phyloP scores from a whole-genome alignment of 108 stramenopile genomes.

The Pseudonitzschia delicatissima region DNA sequence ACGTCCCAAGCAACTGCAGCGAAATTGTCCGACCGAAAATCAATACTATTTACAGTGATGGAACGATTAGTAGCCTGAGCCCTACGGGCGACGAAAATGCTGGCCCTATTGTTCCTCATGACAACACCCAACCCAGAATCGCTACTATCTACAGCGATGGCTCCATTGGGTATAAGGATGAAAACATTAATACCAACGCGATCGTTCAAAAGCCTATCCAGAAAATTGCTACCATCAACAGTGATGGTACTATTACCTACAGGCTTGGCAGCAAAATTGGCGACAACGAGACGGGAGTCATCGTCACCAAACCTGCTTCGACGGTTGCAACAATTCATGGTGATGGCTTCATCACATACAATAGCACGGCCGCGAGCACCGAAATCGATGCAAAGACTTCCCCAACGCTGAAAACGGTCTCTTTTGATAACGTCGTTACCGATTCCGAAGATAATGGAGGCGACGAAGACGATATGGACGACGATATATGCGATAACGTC shows the following conservation, averaged over 20 bases:
- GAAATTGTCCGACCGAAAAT: too few species aligned
- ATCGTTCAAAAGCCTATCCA: not conserved
- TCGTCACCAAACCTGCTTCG: not conserved
- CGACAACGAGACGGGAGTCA: not conserved
- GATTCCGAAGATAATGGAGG: not conserved
- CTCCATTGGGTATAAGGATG: not conserved
- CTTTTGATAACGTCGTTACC: not conserved
- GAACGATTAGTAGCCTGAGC: not conserved
- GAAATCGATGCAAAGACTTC: not conserved
- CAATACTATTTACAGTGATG: not conserved
- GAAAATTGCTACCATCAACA: not conserved
- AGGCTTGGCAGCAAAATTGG: not conserved
- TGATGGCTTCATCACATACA: not conserved
- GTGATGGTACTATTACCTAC: conserved; percentile 1
- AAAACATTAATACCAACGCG: not conserved
- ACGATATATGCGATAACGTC: conserved; percentile 3
- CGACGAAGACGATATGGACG: not conserved
- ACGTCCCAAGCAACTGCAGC: not conserved
- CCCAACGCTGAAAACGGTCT: not conserved
- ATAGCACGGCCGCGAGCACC: not conserved
- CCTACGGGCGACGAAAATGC: not conserved
- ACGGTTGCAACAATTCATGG: not conserved
- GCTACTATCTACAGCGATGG: not conserved
- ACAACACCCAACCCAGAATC: too few species aligned
- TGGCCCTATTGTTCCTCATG: not conserved